Conservation (phyloP, 495 filamentous ascomycete genomes). For the Trichoderma gamsii region DNA sequence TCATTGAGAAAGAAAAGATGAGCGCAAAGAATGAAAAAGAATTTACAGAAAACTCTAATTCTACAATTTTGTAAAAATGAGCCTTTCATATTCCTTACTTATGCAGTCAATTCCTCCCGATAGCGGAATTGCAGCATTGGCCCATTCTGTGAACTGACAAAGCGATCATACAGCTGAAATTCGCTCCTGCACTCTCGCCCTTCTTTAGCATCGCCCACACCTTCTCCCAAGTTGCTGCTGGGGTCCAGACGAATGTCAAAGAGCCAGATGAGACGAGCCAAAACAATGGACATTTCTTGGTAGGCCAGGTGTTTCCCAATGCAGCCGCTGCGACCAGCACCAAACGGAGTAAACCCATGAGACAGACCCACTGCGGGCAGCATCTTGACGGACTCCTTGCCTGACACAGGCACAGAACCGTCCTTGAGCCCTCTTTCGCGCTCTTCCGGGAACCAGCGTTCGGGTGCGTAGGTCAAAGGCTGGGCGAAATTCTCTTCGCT, state of each 20-base stretch:
- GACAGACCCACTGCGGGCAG: neutral
- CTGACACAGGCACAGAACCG: neutral
- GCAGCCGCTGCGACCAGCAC: neutral
- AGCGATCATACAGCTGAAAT: slow-evolving; percentile 8
- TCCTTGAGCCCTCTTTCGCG: neutral
- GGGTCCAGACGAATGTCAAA: neutral
- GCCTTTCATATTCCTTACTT: neutral
- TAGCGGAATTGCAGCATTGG: slow-evolving; percentile 1
- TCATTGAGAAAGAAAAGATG: too few relatives aligned
- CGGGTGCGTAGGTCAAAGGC: neutral
- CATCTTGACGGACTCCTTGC: neutral
- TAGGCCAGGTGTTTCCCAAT: neutral
- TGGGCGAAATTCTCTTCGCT: slow-evolving; percentile 1
- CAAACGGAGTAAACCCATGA: neutral
- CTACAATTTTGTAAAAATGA: too few relatives aligned
- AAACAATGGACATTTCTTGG: neutral
- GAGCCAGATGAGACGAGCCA: slow-evolving; percentile 1
- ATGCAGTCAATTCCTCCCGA: neutral
- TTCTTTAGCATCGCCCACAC: neutral
- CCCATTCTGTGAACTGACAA: slow-evolving; percentile 4
- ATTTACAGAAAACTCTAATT: too few relatives aligned
- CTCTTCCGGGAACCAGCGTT: neutral
- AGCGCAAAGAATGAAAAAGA: too few relatives aligned
- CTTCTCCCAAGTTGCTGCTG: slow-evolving; percentile 2
- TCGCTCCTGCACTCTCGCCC: neutral